Evolutionary conservation across 345 rosid species (phyloP), one percentile per base, ranked within the genome.

Genomic region (Rhizophora apiculata): DNA sequence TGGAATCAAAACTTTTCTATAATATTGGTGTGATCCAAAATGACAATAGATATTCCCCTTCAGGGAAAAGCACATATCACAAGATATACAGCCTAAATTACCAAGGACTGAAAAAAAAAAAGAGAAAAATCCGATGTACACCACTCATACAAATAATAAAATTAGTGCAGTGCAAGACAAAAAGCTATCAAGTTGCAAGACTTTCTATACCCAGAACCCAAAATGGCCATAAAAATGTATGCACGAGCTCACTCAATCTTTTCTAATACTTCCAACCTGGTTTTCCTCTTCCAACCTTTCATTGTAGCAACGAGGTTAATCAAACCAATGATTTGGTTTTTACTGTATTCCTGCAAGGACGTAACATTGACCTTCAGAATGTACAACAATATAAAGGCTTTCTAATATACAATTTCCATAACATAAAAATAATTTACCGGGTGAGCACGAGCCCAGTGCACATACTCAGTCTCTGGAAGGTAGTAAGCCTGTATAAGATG

Each of bases 201-300:
- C 37, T 62, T 49, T 55, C 68, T 53, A 54, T 68, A 74, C 77
- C 63, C 36, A 67, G 61, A 75, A 70, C 62, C 79, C 71, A 67
- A 66, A 61, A 55, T 21, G 68, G 26, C 62, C 65, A 36, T 43
- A 26, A 51, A 10, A 62, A 69, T 64, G 22, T 69, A 70, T 53
- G 21, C 36, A 68, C 72, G 67, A 1, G 74, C 81, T 80, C 82
- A 85, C 65, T 96, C 98, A 0, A 96, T 89, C 88, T 90, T 96
- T 67, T 92, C 98, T 30, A 90, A 10, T 57, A 86, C 80, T 78
- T 96, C 99, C 77, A 89, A 67, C 76, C 96, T 83, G 16, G 86
- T 84, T 86, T 90, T 92, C 77, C 98, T 92, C 85, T 89, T 96
- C 99, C 99, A 96, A 37, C 98, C 85, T 82, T 89, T 89, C 98